Conservation (phyloP, 2,329 filamentous ascomycete genomes). For the Ambrosiella xylebori region DNA sequence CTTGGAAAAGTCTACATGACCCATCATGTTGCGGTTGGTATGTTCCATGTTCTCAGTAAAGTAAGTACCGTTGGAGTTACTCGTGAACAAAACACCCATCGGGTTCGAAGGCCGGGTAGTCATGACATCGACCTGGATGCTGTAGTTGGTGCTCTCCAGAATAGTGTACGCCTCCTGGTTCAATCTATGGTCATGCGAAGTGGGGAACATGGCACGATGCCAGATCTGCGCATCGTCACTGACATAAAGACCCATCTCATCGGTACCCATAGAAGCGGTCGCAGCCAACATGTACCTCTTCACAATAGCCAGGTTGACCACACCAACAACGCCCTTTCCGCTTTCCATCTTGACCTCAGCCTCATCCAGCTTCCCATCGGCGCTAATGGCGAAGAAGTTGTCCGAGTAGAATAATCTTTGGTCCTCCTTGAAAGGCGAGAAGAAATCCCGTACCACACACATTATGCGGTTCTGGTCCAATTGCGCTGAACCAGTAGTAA, state of each 20-base stretch:
- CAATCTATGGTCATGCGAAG: conserved; percentile 50
- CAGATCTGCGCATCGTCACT: conserved; percentile 69
- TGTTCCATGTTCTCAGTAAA: conserved; percentile 85
- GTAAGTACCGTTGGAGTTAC: conserved; percentile 93
- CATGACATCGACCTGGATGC: conserved; percentile 90
- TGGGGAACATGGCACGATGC: conserved; percentile 82
- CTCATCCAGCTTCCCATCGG: conserved; percentile 34
- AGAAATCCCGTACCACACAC: conserved; percentile 61
- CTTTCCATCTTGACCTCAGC: conserved; percentile 64
- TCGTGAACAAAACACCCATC: conserved; percentile 83
- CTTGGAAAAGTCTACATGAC: conserved; percentile 89
- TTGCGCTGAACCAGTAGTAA: conserved; percentile 49
- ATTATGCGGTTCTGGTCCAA: conserved; percentile 55
- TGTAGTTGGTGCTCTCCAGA: conserved; percentile 92
- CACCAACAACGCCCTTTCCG: conserved; percentile 56
- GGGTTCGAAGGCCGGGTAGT: conserved; percentile 44
- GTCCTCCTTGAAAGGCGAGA: conserved; percentile 53
- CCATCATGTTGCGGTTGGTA: conserved; percentile 64
- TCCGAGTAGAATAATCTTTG: conserved; percentile 69
- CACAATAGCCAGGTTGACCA: conserved; percentile 66
- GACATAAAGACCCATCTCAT: conserved; percentile 83
- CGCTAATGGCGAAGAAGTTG: conserved; percentile 50
- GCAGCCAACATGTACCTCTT: conserved; percentile 80
- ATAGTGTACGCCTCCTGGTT: conserved; percentile 83
- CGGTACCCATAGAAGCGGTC: conserved; percentile 58